These are phyloP conservation scores for Pseudogymnoascus verrucosus DNA, from an alignment of 2,329 filamentous ascomycete species.

Conservation along the genomic window DNA sequence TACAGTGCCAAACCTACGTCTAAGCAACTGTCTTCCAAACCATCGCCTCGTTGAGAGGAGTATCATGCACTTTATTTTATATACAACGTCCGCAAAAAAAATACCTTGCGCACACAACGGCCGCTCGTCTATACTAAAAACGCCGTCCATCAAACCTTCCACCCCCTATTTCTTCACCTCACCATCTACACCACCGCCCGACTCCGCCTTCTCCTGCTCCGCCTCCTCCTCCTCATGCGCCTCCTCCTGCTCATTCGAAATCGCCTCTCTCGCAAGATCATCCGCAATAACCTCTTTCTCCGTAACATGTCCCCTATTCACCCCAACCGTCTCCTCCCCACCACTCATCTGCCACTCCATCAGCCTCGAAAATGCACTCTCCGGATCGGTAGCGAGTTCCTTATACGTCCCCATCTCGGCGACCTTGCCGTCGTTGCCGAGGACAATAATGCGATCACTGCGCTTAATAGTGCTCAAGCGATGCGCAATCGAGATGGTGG, in stretches of 20 bases:
- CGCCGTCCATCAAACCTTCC: not conserved
- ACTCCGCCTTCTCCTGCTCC: slow-evolving; percentile 3
- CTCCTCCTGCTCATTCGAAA: not conserved
- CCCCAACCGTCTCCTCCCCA: slow-evolving; percentile 36
- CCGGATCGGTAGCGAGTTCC: slow-evolving; percentile 61
- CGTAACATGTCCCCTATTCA: slow-evolving; percentile 21
- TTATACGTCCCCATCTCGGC: slow-evolving; percentile 84
- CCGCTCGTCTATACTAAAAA: slow-evolving; percentile 1
- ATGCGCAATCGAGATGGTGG: slow-evolving; percentile 96
- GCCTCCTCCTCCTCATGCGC: slow-evolving; percentile 17
- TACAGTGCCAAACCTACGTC: not conserved
- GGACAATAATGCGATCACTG: slow-evolving; percentile 87
- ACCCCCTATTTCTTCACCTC: slow-evolving; percentile 2
- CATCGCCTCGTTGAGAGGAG: not conserved
- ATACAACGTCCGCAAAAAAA: not conserved
- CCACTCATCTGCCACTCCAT: slow-evolving; percentile 99
- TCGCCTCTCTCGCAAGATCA: slow-evolving; percentile 16
- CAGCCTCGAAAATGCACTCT: slow-evolving; percentile 84
- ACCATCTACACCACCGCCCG: not conserved
- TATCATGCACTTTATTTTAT: slow-evolving; percentile 1
- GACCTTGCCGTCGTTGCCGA: slow-evolving; percentile 77
- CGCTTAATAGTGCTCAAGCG: slow-evolving; percentile 93
- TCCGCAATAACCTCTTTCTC: slow-evolving; percentile 23
- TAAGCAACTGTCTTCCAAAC: not conserved
- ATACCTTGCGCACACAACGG: not conserved